Conservation (phyloP, 2,329 filamentous ascomycete genomes). For the Stenocarpella maydis region DNA sequence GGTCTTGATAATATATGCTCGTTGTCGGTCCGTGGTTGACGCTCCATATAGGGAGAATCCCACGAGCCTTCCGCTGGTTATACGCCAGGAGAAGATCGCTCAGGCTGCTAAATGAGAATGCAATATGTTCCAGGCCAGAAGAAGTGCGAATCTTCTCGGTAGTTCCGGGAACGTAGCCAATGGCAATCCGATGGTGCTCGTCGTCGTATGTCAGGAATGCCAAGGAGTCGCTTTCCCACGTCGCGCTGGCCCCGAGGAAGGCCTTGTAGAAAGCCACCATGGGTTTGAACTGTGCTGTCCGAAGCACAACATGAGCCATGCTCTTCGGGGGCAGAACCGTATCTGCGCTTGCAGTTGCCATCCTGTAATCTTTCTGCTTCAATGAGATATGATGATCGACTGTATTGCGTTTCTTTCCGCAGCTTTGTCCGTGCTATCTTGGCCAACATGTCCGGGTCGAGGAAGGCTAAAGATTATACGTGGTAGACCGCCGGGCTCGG, state of each 20-base stretch:
- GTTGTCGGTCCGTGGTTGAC: slow-evolving; percentile 57
- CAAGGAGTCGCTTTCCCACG: slow-evolving; percentile 40
- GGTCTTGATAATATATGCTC: slow-evolving; percentile 58
- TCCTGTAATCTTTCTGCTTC: too few relatives aligned
- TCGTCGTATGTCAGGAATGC: slow-evolving; percentile 54
- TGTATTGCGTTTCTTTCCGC: too few relatives aligned
- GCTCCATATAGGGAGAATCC: slow-evolving; percentile 51
- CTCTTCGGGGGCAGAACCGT: too few relatives aligned
- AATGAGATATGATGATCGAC: too few relatives aligned
- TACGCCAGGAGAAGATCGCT: slow-evolving; percentile 48
- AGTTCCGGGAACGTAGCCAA: slow-evolving; percentile 43
- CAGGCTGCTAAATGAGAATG: slow-evolving; percentile 50
- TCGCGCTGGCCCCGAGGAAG: slow-evolving; percentile 46
- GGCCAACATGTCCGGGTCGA: too few relatives aligned
- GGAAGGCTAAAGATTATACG: too few relatives aligned
- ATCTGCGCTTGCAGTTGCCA: too few relatives aligned
- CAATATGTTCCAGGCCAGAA: slow-evolving; percentile 53
- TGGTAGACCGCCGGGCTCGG: too few relatives aligned
- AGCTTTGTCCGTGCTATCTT: too few relatives aligned
- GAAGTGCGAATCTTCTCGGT: slow-evolving; percentile 38
- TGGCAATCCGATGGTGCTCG: slow-evolving; percentile 57
- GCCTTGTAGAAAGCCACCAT: slow-evolving; percentile 49
- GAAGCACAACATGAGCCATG: slow-evolving; percentile 35
- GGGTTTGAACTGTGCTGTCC: slow-evolving; percentile 20
- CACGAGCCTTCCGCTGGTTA: slow-evolving; percentile 45